Conservation (phyloP, 2,329 filamentous ascomycete species). For the Geoglossum cookeanum region DNA sequence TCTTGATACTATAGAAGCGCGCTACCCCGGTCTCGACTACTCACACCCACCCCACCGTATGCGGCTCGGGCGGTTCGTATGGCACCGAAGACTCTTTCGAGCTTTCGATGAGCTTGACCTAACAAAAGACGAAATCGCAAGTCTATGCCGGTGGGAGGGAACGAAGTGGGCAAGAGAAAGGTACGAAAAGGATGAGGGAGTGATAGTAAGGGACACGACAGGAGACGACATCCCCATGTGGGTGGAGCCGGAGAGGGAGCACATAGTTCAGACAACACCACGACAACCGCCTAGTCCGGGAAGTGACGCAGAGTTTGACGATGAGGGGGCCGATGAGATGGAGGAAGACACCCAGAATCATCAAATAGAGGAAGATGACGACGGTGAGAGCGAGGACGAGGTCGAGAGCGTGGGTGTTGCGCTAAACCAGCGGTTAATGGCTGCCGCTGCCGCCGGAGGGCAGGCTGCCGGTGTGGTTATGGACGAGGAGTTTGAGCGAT, state of each 20-base stretch:
- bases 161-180: conserved; percentile 68
- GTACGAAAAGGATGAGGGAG: conserved; percentile 56
- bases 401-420: conserved; percentile 40
- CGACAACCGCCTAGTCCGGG: conserved; percentile 2
- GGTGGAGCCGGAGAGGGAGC: conserved; percentile 18
- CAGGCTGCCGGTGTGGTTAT: conserved; percentile 38
- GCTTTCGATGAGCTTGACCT: conserved; percentile 53
- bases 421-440: conserved; percentile 44
- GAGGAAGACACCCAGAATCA: conserved; percentile 27
- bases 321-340: conserved; percentile 17
- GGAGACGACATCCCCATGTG: conserved; percentile 47
- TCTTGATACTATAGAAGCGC: conserved; percentile 60
- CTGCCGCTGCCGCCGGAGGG: conserved; percentile 42
- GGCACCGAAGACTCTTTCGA: conserved; percentile 57
- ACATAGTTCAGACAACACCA: neutral
- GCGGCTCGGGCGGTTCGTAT: conserved; percentile 57
- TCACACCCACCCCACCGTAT: conserved; percentile 52
- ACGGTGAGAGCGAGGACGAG: conserved; percentile 29
- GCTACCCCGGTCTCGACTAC: conserved; percentile 69
- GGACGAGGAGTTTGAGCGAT: conserved; percentile 57
- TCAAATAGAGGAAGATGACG: conserved; percentile 10
- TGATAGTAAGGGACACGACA: conserved; percentile 51
- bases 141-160: conserved; percentile 64
- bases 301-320: conserved; percentile 16
- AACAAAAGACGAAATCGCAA: conserved; percentile 49